Base-by-base conservation (phyloP, 225 moss, liverwort and hornwort genomes). In the Marchantia polymorpha region DNA sequence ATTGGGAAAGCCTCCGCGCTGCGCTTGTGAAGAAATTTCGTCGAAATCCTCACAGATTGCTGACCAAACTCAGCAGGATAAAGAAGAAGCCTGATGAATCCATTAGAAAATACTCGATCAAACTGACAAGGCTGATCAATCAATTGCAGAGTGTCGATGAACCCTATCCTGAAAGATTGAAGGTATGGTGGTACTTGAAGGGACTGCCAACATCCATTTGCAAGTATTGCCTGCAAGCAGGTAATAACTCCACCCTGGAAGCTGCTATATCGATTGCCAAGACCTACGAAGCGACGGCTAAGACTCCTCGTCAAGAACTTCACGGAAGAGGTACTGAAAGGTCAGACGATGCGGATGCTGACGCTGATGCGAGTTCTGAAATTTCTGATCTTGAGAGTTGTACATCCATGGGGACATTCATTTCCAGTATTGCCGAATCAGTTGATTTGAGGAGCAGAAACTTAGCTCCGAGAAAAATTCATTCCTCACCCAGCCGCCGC, bases 161-260 rank as follows among this genome's bases (percentile, higher is more conserved):
- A n/a, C 65, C 51, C 13, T 77, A 77, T 50, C 77, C 77, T 7
- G 64, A 77, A 16, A 77, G 77, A 15, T 47, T 77, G 25, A 77
- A 77, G 52, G 77, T 77, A 1, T 77, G 77, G 77, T 77, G 77
- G 77, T 77, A 48, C 14, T 50, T 77, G 51, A 77, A 52, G 4
- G 77, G 77, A 15, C 64, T 77, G 47, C 77, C 77, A 14, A 64
- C 15, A n/a, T 49, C 49, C 52, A 23, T 77, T 10, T 7, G 77
- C 27, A 77, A 51, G 14, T 77, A 77, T 26, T 77, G 77, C 60
- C 30, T 64, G 77, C 52, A 77, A 16, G 39, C 2, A 39, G 64
- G 48, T 10, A 64, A 77, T 65, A 7, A 65, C 12, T 6, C 25
- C 51, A 65, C 77, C 15, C 49, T 77, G 0, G 77, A 77, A 51